These are phyloP conservation scores for Crassisporium funariophilum DNA, from an alignment of 768 basidiomycete genomes.

Conservation along the genomic window DNA sequence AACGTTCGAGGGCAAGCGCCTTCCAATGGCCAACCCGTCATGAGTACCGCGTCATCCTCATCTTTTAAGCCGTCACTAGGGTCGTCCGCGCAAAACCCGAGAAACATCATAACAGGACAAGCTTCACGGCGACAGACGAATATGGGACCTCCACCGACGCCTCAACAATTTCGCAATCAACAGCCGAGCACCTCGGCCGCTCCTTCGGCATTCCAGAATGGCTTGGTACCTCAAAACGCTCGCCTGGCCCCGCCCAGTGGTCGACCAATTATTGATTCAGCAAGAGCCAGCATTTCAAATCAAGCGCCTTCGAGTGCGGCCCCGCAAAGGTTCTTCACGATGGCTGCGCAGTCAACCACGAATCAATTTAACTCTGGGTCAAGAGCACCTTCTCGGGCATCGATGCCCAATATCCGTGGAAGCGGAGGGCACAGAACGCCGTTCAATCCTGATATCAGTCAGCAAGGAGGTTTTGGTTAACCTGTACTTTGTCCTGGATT, in stretches of 20 bases:
- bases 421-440: slow-evolving; percentile 50
- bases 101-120: slow-evolving; percentile 14
- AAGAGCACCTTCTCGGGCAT: slow-evolving; percentile 28
- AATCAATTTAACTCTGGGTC: slow-evolving; percentile 19
- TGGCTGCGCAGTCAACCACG: slow-evolving; percentile 3
- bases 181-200: neutral
- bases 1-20: slow-evolving; percentile 24
- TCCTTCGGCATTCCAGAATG: too few species aligned
- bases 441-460: slow-evolving; percentile 40
- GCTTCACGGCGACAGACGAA: slow-evolving; percentile 25
- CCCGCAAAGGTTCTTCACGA: slow-evolving; percentile 8
- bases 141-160: slow-evolving; percentile 60
- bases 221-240: too few species aligned
- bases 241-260: too few species aligned
- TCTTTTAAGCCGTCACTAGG: slow-evolving; percentile 18
- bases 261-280: neutral
- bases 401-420: slow-evolving; percentile 25
- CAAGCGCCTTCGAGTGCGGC: slow-evolving; percentile 1
- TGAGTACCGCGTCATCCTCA: slow-evolving; percentile 12
- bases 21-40: slow-evolving; percentile 12
- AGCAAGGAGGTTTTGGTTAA: slow-evolving; percentile 21
- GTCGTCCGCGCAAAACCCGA: slow-evolving; percentile 4
- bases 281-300: neutral
- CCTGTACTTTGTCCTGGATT: too few species aligned
- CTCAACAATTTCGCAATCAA: slow-evolving; percentile 39